Conservation (phyloP, 306 rosid species). For the Purshia tridentata region DNA sequence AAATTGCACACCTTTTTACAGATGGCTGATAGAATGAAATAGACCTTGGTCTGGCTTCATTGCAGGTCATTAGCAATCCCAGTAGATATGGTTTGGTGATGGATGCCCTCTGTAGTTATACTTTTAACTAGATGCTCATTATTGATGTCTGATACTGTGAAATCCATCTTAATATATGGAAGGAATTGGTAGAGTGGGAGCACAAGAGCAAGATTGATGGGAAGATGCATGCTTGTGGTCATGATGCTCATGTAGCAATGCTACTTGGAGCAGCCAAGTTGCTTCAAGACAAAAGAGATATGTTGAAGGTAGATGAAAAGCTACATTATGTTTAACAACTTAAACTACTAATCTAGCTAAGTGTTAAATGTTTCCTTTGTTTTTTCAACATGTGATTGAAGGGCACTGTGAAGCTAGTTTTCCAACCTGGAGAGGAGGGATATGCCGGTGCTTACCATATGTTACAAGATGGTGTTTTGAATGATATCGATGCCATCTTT, state of each 20-base stretch:
- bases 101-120: neutral
- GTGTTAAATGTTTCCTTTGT: no score
- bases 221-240: slow-evolving; percentile 57
- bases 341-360: neutral
- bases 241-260: slow-evolving; percentile 58
- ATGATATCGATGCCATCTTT: slow-evolving; percentile 39
- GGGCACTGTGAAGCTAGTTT: slow-evolving; percentile 52
- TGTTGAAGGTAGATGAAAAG: slow-evolving; percentile 22
- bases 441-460: slow-evolving; percentile 50
- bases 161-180: neutral
- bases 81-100: neutral
- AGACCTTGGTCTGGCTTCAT: no score
- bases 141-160: neutral
- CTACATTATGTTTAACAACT: neutral
- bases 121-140: neutral
- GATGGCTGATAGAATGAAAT: neutral
- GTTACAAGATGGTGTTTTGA: slow-evolving; percentile 33
- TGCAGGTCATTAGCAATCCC: no score
- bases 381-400: slow-evolving; percentile 2
- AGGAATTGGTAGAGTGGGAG: slow-evolving; percentile 56
- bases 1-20: no score
- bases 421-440: slow-evolving; percentile 51
- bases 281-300: slow-evolving; percentile 31
- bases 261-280: slow-evolving; percentile 57
- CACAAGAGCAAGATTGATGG: slow-evolving; percentile 50